A percentile compares a stretch with the other conserved stretches of the same genome.
These are phyloP conservation scores for Xylaria multiplex DNA, from an alignment of 2,329 filamentous ascomycete genomes.

Conservation along the genomic window DNA sequence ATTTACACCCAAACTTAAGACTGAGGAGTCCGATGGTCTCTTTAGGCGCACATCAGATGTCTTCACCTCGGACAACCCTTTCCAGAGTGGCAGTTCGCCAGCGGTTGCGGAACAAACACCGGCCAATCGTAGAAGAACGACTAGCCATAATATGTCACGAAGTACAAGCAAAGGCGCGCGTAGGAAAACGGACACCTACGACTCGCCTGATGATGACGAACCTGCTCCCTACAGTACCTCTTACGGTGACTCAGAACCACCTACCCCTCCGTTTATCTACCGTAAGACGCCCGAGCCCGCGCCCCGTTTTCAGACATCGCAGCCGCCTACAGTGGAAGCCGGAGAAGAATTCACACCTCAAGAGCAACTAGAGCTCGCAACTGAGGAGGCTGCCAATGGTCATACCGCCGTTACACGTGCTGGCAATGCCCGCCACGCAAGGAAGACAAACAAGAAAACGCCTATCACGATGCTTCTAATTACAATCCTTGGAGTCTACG, in stretches of 20 bases:
- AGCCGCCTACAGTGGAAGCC: constrained; percentile 63
- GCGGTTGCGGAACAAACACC: constrained; percentile 62
- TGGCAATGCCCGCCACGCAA: constrained; percentile 50
- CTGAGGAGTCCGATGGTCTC: constrained; percentile 62
- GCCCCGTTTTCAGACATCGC: constrained; percentile 48
- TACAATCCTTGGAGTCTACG: constrained; percentile 76
- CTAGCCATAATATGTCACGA: constrained; percentile 52
- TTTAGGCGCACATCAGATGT: constrained; percentile 60
- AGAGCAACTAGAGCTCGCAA: constrained; percentile 82
- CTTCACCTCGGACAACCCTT: constrained; percentile 91
- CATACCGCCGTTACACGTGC: constrained; percentile 57
- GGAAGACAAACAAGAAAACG: constrained; percentile 62
- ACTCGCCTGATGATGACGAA: constrained; percentile 62
- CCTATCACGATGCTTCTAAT: constrained; percentile 77
- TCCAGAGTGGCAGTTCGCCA: constrained; percentile 81
- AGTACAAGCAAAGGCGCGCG: constrained; percentile 56
- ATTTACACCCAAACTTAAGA: constrained; percentile 61
- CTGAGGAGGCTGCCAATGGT: constrained; percentile 69
- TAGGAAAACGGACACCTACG: constrained; percentile 56
- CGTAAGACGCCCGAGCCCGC: constrained; percentile 51
- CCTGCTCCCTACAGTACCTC: constrained; percentile 56
- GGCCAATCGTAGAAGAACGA: constrained; percentile 61
- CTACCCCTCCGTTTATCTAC: constrained; percentile 55
- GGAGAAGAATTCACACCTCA: constrained; percentile 96
- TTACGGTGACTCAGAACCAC: constrained; percentile 68